Conservation (phyloP, 495 filamentous ascomycete species). For the Copromyces sp. region DNA sequence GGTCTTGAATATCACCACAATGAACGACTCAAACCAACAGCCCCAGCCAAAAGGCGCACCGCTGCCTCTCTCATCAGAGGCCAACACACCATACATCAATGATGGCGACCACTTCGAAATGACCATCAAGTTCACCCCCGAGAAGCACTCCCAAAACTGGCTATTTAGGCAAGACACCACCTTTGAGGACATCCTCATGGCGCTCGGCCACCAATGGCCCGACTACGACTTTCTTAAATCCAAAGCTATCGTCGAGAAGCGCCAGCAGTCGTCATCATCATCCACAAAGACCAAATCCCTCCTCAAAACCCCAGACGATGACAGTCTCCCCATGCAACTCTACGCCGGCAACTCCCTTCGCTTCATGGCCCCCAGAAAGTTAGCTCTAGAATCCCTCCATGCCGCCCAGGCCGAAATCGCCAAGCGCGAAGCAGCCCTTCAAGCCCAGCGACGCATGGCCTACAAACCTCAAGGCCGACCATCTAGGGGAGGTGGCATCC, state of each 20-base stretch:
- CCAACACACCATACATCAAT: background rate
- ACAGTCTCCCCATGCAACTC: slow-evolving; percentile 33
- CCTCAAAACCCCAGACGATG: slow-evolving; percentile 24
- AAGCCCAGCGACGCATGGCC: slow-evolving; percentile 6
- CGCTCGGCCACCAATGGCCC: slow-evolving; percentile 9
- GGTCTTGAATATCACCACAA: background rate
- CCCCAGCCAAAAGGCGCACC: background rate
- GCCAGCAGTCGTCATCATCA: background rate
- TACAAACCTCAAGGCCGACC: slow-evolving; percentile 2
- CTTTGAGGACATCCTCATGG: slow-evolving; percentile 12
- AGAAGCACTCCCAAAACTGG: slow-evolving; percentile 14
- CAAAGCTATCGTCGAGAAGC: slow-evolving; percentile 22
- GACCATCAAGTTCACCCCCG: slow-evolving; percentile 22
- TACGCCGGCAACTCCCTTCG: slow-evolving; percentile 48
- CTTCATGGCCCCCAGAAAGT: slow-evolving; percentile 50
- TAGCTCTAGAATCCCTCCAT: slow-evolving; percentile 40
- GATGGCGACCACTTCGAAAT: slow-evolving; percentile 8
- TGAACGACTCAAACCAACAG: background rate
- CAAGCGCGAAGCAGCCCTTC: slow-evolving; percentile 28
- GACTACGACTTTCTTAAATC: slow-evolving; percentile 22
- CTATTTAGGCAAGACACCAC: slow-evolving; percentile 6
- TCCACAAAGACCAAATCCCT: slow-evolving; percentile 11
- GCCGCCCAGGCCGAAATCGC: slow-evolving; percentile 29
- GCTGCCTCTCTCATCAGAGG: background rate
- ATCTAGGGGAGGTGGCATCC: slow-evolving; percentile 13